Percentiles rank a stretch among this genome's conserved stretches.
Conservation (phyloP, 345 rosid species). For the Lenwebbia sp. region DNA sequence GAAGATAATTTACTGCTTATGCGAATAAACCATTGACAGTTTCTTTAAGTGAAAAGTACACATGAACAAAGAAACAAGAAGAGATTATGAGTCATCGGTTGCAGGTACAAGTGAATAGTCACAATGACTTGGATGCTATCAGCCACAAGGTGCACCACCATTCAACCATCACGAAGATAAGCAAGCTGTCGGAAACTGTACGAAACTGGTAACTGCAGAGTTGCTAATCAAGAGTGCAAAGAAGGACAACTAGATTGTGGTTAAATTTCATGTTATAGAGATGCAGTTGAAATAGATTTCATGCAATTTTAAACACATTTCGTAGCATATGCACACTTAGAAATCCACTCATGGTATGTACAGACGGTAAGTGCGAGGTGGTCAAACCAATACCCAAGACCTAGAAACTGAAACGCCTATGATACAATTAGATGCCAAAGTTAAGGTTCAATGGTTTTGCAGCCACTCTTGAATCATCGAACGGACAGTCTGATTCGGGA, state of each 20-base stretch:
- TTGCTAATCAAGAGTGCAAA: not conserved
- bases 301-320: not conserved
- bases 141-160: not conserved
- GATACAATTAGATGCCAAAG: not conserved
- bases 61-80: not conserved
- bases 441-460: constrained; percentile 23
- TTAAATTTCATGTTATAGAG: not conserved
- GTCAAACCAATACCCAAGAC: not conserved
- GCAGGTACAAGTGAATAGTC: not conserved
- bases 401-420: not conserved
- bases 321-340: not conserved
- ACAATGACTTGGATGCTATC: not conserved
- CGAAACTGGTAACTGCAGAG: not conserved
- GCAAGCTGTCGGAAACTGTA: not conserved
- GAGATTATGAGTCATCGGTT: not conserved
- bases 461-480: constrained; percentile 62
- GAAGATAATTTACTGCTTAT: not conserved
- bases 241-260: not conserved
- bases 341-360: not conserved
- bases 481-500: constrained; percentile 57
- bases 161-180: not conserved
- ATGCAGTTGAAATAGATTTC: not conserved
- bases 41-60: not conserved
- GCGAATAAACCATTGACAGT: not conserved
- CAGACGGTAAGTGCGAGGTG: not conserved